Conservation (phyloP, 2,329 filamentous ascomycete species). For the Penicillium capsulatum region DNA sequence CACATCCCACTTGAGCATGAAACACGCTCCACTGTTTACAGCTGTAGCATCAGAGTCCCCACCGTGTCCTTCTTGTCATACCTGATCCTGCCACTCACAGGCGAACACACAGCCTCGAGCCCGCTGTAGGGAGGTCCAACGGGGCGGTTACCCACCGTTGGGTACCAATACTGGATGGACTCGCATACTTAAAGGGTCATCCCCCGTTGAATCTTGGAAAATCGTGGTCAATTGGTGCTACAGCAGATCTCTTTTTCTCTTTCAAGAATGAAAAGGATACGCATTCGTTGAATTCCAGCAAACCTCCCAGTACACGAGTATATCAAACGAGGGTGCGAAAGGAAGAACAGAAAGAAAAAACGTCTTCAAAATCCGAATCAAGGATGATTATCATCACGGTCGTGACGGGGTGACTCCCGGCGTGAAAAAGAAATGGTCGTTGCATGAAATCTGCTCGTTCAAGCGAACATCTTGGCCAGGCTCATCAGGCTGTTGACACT, state of each 20-base stretch:
- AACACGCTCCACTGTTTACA: neutral
- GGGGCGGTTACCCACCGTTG: slow-evolving; percentile 17
- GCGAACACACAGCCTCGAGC: slow-evolving; percentile 7
- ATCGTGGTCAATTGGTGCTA: neutral
- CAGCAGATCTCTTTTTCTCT: slow-evolving; percentile 2
- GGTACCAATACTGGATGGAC: slow-evolving; percentile 14
- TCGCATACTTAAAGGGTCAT: slow-evolving; percentile 6
- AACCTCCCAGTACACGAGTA: slow-evolving; percentile 14
- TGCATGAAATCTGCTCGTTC: no score
- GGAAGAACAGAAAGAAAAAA: no score
- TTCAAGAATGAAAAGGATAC: neutral
- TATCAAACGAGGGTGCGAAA: slow-evolving; percentile 5
- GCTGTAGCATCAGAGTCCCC: neutral
- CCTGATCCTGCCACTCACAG: slow-evolving; percentile 10
- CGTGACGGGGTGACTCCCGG: slow-evolving; percentile 16
- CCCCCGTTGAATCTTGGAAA: neutral
- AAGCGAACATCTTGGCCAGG: slow-evolving; percentile 38
- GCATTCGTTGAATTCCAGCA: slow-evolving; percentile 10
- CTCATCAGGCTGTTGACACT: slow-evolving; percentile 32
- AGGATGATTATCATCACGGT: slow-evolving; percentile 20
- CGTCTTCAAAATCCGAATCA: slow-evolving; percentile 6
- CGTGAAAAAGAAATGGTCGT: no score
- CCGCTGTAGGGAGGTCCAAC: slow-evolving; percentile 12
- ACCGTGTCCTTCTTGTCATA: slow-evolving; percentile 1
- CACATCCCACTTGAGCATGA: no score